Evolutionary conservation across 1,284 basidiomycete genomes (phyloP), one percentile per base, ranked within the genome.

Genomic region (Ganoderma boninense): DNA sequence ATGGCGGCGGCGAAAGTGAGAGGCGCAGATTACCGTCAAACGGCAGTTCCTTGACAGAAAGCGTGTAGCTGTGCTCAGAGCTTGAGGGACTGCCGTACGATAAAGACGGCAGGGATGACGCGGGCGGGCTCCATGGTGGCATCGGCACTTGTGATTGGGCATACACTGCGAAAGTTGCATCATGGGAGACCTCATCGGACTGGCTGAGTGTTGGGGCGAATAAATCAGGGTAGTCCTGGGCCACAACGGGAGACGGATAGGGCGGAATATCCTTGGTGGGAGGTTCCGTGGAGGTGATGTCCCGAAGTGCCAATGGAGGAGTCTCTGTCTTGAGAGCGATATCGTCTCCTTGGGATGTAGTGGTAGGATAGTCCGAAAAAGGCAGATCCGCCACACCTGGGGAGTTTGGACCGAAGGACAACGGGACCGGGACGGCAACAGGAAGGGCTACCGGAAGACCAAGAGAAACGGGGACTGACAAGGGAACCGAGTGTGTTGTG

Each of bases 241-340:
- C 66, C 23, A 59, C 29, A 2, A 64, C 18, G 14, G 35, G 44
- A 0, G 64, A 60, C 4, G 59, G 11, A 26, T 61, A 29, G n/a
- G 35, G 7, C n/a, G 1, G n/a, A 35, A 26, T n/a, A 57, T 26
- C 43, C 54, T 61, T 61, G 14, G 42, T 63, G n/a, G 68, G 44
- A 29, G 63, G 49, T 18, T 67, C 72, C 2, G 72, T 40, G 43
- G 71, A 65, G 32, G 67, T 69, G 56, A 73, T 62, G 44, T 77
- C 75, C 8, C 71, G 63, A 7, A 73, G 71, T 18, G 35, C 62
- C 6, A 69, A 7, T 6, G 49, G 8, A n/a, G 54, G 43, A 14
- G 40, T 64, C 18, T 56, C 61, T 16, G 14, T 18, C 16, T 66
- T 57, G n/a, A 23, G 10, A 14, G 44, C 35, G 13, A 42, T 42